Evolutionary conservation across 768 basidiomycete species (phyloP), one percentile per base, ranked within the genome.

Genomic region (Pleurotus platypus): DNA sequence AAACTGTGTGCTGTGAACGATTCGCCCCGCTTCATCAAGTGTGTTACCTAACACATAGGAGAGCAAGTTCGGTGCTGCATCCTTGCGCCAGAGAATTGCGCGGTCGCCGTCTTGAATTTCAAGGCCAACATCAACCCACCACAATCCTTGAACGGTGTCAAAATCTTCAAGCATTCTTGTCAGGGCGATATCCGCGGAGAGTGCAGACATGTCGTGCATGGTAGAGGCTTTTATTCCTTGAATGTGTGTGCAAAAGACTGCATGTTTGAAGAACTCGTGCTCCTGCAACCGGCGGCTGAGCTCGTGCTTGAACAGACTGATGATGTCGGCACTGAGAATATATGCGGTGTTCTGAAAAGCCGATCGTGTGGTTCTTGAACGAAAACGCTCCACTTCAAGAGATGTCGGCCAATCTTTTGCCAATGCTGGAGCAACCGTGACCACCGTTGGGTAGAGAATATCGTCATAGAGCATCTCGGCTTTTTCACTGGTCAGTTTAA

Each of bases 51-150:
- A 22, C 9, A 40, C 53, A n/a, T 46, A 15, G 9, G 8, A 13
- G 12, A 55, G 15, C 8, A 55, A 16, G 6, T 38, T 11, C 11
- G 7, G 6, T 16, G 30, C 30, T 9, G 30, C 30, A 43, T 55
- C 54, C 16, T 38, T 26, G 3, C 39, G n/a, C 54, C 54, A 55
- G 13, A 42, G 3, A 15, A 42, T 42, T 8, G 54, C 54, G 1
- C 26, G 16, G 11, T 43, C n/a, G 22, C 20, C 18, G 4, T 55
- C 54, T 22, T 16, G 43, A 9, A 55, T 9, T 16, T 55, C 54
- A 8, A 55, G 4, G 18, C 54, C 42, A 46, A 55, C 54, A 26
- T 55, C 54, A 0, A 55, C 22, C 20, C 12, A 55, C 54, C 54
- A 55, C 5, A 12, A 9, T 4, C 54, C 54, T 22, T 43, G 18